A percentile compares a stretch with the other conserved stretches of the same genome.
Conservation (phyloP, 2,329 filamentous ascomycete species). For the Nectriaceae sp. region DNA sequence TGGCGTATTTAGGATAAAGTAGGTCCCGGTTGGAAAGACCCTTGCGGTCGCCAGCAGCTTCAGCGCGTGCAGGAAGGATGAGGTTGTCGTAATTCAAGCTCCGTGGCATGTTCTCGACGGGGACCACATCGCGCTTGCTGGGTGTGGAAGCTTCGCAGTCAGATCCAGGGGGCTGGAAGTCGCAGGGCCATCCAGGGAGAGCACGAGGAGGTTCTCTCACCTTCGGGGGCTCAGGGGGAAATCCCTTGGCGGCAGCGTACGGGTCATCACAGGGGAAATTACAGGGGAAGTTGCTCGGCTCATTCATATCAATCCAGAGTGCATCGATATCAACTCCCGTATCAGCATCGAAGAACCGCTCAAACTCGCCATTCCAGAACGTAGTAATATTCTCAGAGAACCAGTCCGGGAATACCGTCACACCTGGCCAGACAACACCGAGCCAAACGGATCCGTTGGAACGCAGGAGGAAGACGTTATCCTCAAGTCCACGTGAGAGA, state of each 20-base stretch:
- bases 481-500: constrained; percentile 42
- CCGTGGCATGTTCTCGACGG: background rate
- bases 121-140: background rate
- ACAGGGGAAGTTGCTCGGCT: constrained; percentile 38
- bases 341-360: constrained; percentile 61
- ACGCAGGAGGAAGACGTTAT: constrained; percentile 51
- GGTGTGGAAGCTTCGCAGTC: constrained; percentile 8
- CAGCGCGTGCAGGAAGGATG: constrained; percentile 29
- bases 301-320: constrained; percentile 75
- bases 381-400: constrained; percentile 63
- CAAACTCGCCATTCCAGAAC: constrained; percentile 73
- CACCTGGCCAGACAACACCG: constrained; percentile 78
- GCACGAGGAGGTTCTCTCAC: constrained; percentile 64
- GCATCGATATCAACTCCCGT: constrained; percentile 74
- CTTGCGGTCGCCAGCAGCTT: constrained; percentile 53
- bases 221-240: constrained; percentile 63
- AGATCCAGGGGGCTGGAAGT: constrained; percentile 28
- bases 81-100: constrained; percentile 3
- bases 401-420: constrained; percentile 76
- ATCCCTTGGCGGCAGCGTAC: constrained; percentile 34
- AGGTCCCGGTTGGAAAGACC: constrained; percentile 57
- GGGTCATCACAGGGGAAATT: constrained; percentile 31
- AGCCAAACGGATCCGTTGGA: constrained; percentile 58
- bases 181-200: constrained; percentile 67
- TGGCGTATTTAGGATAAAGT: constrained; percentile 74